Percentiles rank a stretch among this genome's conserved stretches.
Evolutionary conservation across 2,329 filamentous ascomycete genomes (phyloP).

Genomic region (Neonectria magnoliae): DNA sequence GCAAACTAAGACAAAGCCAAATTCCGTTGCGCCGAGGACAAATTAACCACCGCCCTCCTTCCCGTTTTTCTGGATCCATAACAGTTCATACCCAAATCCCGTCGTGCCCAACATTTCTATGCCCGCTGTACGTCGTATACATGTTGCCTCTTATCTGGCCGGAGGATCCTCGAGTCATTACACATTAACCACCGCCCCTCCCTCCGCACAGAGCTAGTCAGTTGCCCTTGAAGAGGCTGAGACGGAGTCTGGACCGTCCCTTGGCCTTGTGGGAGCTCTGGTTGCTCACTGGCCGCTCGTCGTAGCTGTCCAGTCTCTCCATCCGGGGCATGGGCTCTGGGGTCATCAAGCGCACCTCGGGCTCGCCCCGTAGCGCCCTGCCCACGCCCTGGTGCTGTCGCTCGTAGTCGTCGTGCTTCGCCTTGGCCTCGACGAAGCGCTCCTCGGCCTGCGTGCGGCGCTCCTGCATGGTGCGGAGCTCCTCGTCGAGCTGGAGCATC

Average conservation of each 20-base stretch:
- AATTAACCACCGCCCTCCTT: not conserved
- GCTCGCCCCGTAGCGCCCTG: constrained; percentile 18
- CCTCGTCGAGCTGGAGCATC: constrained; percentile 55
- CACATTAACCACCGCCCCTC: constrained; percentile 1
- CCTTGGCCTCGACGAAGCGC: constrained; percentile 21
- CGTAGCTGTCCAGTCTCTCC: constrained; percentile 24
- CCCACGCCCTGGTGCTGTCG: constrained; percentile 22
- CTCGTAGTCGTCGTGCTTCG: constrained; percentile 26
- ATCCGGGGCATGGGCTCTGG: constrained; percentile 20
- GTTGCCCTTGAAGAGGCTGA: constrained; percentile 26
- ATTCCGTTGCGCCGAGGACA: not conserved
- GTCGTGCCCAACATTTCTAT: constrained; percentile 1
- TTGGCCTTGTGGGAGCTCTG: constrained; percentile 24
- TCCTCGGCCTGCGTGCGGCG: constrained; percentile 22
- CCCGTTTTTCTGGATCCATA: not conserved
- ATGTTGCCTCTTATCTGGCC: constrained; percentile 8
- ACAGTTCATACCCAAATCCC: constrained; percentile 3
- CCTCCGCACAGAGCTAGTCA: constrained; percentile 14
- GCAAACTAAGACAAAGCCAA: not conserved
- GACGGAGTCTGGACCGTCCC: constrained; percentile 13
- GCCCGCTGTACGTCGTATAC: constrained; percentile 7
- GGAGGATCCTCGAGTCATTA: constrained; percentile 16
- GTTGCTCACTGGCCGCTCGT: constrained; percentile 18
- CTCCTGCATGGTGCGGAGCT: constrained; percentile 47
- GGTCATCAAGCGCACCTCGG: constrained; percentile 13